phyloP scores from a whole-genome alignment of 2,329 filamentous ascomycete genomes.

The Fragosphaeria purpurea region DNA sequence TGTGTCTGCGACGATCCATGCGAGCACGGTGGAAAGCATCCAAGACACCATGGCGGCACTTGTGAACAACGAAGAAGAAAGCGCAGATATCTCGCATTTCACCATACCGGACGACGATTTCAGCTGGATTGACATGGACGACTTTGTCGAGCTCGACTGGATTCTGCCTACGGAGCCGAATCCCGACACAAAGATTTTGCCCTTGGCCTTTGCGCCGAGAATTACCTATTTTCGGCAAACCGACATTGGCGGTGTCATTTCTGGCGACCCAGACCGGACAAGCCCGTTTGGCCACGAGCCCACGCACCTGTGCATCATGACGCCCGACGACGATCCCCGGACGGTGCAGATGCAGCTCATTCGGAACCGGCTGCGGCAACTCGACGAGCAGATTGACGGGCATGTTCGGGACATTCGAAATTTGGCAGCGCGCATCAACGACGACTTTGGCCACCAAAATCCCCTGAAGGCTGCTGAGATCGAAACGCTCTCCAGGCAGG shows the following conservation, averaged over 20 bases:
- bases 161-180: conserved; percentile 83
- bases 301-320: conserved; percentile 94
- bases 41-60: conserved; percentile 43
- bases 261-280: conserved; percentile 69
- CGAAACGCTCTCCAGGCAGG: conserved; percentile 49
- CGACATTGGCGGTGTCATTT: conserved; percentile 72
- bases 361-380: conserved; percentile 64
- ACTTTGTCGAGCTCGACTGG: conserved; percentile 97
- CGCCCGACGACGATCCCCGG: conserved; percentile 76
- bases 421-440: conserved; percentile 57
- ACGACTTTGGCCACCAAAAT: conserved; percentile 39
- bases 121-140: conserved; percentile 98
- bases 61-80: conserved; percentile 43
- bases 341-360: conserved; percentile 82
- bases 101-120: conserved; percentile 92
- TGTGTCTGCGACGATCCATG: conserved; percentile 80
- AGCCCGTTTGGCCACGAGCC: conserved; percentile 90
- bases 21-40: conserved; percentile 67
- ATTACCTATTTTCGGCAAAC: conserved; percentile 97
- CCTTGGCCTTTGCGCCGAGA: conserved; percentile 82
- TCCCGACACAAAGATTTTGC: conserved; percentile 87
- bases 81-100: conserved; percentile 73
- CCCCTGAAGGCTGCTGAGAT: conserved; percentile 41
- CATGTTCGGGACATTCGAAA: conserved; percentile 59
- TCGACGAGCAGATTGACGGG: conserved; percentile 66